Conservation (phyloP, 1,284 basidiomycete genomes). For the Polyporus tsugae region DNA sequence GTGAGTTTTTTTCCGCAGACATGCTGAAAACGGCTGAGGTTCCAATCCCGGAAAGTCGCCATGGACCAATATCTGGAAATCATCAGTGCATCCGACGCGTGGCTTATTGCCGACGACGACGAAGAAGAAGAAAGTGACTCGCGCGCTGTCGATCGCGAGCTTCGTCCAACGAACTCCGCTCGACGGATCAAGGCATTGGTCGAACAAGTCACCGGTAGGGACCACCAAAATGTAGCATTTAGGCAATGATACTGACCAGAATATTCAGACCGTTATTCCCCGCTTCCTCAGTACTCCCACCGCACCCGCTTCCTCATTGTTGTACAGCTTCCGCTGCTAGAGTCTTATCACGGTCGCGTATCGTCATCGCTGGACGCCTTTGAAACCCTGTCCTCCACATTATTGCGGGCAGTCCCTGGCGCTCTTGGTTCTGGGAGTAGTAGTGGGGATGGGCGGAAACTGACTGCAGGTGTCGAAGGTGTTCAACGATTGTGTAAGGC, state of each 20-base stretch:
- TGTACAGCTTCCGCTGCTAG: conserved; percentile 88
- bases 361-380: conserved; percentile 91
- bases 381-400: conserved; percentile 86
- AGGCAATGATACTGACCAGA: not conserved
- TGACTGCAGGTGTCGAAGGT: conserved; percentile 84
- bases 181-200: conserved; percentile 83
- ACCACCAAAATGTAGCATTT: not conserved
- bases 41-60: conserved; percentile 58
- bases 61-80: conserved; percentile 86
- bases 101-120: conserved; percentile 84
- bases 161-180: conserved; percentile 81
- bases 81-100: conserved; percentile 84
- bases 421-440: conserved; percentile 66
- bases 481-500: conserved; percentile 86
- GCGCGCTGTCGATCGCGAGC: conserved; percentile 46
- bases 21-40: not conserved
- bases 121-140: conserved; percentile 54
- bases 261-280: conserved; percentile 83
- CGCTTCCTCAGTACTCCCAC: conserved; percentile 81
- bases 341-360: conserved; percentile 82
- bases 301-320: conserved; percentile 84
- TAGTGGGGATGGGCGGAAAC: conserved; percentile 59
- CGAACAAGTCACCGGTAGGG: conserved; percentile 86
- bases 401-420: conserved; percentile 92
- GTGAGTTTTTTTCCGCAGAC: conserved; percentile 54